Conservation (phyloP, 345 rosid species). For the Eucalyptus dawsonii region DNA sequence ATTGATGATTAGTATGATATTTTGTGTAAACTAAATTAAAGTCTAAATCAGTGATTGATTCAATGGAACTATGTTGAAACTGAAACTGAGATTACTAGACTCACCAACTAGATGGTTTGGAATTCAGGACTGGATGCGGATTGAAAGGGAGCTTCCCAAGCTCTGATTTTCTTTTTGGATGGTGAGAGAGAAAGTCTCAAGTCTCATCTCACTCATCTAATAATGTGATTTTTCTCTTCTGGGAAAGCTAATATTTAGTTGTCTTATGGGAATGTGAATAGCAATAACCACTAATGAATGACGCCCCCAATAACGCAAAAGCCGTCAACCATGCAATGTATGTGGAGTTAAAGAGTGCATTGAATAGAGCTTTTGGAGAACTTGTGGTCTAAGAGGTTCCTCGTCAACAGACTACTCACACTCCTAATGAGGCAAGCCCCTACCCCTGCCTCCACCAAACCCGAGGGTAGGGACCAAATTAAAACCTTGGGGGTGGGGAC, state of each 20-base stretch:
- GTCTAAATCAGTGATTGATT: neutral
- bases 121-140: neutral
- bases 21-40: too few species aligned
- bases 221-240: too few species aligned
- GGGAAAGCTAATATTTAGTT: neutral
- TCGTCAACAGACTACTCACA: too few species aligned
- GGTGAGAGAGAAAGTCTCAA: neutral
- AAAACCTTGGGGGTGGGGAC: too few species aligned
- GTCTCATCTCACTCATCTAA: neutral
- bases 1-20: too few species aligned
- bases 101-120: neutral
- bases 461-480: neutral
- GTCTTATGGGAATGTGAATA: neutral
- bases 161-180: neutral
- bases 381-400: neutral
- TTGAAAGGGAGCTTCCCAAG: neutral
- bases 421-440: neutral
- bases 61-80: neutral
- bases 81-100: too few species aligned
- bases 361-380: neutral
- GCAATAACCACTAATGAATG: too few species aligned
- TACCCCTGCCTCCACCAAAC: rapidly evolving
- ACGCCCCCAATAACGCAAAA: neutral
- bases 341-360: neutral
- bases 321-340: neutral